Percentiles rank a stretch among this genome's conserved stretches.
Evolutionary conservation across 495 filamentous ascomycete genomes (phyloP).

Genomic region (Choiromyces venosus): DNA sequence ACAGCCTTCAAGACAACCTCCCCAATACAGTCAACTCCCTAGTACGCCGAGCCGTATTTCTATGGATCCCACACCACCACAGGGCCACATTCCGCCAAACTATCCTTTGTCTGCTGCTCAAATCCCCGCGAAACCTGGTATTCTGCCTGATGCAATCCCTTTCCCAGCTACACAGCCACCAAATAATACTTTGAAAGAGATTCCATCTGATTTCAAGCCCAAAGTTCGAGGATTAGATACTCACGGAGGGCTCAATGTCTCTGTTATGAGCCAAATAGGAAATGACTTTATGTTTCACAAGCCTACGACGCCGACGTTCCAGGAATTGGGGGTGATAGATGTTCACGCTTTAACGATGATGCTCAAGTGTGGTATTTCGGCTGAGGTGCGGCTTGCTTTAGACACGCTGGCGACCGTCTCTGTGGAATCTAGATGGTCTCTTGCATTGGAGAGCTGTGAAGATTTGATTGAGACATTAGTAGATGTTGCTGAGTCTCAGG

Average conservation of each 20-base stretch:
- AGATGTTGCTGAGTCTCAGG: constrained; percentile 84
- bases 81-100: constrained; percentile 29
- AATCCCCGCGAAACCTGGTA: constrained; percentile 31
- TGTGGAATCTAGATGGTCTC: constrained; percentile 54
- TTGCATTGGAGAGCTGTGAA: constrained; percentile 70
- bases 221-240: constrained; percentile 56
- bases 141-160: constrained; percentile 20
- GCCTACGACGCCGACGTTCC: constrained; percentile 66
- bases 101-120: constrained; percentile 17
- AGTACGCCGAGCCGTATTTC: constrained; percentile 31
- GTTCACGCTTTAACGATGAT: constrained; percentile 87
- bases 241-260: constrained; percentile 61
- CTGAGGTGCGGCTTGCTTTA: constrained; percentile 78
- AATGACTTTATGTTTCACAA: constrained; percentile 58
- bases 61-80: constrained; percentile 36
- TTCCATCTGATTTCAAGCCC: constrained; percentile 54
- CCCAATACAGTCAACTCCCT: constrained; percentile 31
- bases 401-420: constrained; percentile 75
- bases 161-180: constrained; percentile 34
- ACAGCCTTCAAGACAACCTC: constrained; percentile 24
- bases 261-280: constrained; percentile 57
- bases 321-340: constrained; percentile 80
- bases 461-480: constrained; percentile 82
- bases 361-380: constrained; percentile 83
- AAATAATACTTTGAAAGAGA: constrained; percentile 52